Conservation (phyloP, 345 rosid genomes). For the Balakata baccata region DNA sequence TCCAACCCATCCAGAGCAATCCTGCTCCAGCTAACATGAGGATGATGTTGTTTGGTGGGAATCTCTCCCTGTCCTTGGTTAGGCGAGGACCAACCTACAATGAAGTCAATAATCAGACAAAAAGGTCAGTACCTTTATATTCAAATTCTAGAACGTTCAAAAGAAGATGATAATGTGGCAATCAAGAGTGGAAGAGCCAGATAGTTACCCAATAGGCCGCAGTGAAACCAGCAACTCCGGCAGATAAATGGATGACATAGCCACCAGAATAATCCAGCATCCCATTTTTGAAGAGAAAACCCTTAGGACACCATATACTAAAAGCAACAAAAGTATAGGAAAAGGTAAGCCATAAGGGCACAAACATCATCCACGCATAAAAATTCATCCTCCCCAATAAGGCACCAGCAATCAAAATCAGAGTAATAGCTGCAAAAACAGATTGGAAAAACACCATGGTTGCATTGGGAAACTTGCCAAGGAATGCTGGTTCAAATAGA, state of each 20-base stretch:
- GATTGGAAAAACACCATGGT: constrained; percentile 22
- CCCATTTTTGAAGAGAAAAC: constrained; percentile 36
- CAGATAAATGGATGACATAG: constrained; percentile 46
- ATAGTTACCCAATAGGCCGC: constrained; percentile 46
- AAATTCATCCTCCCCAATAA: constrained; percentile 21
- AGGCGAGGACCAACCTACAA: constrained; percentile 45
- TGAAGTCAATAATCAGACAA: neutral
- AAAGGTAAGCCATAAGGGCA: constrained; percentile 48
- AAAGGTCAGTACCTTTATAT: neutral
- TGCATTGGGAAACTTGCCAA: constrained; percentile 15
- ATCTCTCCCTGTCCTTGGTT: constrained; percentile 44
- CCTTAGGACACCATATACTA: constrained; percentile 36
- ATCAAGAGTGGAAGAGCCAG: neutral
- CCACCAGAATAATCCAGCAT: constrained; percentile 49
- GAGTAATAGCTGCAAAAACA: constrained; percentile 20
- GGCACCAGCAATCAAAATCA: constrained; percentile 19
- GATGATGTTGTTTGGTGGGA: constrained; percentile 50
- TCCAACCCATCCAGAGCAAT: constrained; percentile 55
- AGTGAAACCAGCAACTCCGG: constrained; percentile 50
- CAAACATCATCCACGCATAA: constrained; percentile 52
- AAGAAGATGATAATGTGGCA: too few species aligned
- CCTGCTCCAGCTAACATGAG: constrained; percentile 52
- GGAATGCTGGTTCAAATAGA: constrained; percentile 5
- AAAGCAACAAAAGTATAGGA: constrained; percentile 44
- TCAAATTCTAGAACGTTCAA: too few species aligned